Percentiles rank a stretch among this genome's conserved stretches.
phyloP scores from a whole-genome alignment of 495 filamentous ascomycete species.

The Annulohypoxylon bovei region DNA sequence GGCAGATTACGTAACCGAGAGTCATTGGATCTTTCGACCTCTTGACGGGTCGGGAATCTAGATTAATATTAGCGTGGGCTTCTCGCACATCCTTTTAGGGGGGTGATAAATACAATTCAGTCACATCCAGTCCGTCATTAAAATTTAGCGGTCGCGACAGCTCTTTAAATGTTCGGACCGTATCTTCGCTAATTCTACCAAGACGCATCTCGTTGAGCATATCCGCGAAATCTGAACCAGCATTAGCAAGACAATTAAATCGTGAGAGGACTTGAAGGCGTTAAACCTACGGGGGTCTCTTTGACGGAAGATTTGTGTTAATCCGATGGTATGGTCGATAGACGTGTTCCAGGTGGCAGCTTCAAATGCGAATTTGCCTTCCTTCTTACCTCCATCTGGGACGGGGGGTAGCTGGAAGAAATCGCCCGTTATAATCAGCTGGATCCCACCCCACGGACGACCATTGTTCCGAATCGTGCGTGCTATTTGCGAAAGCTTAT shows the following conservation, averaged over 20 bases:
- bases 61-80: constrained; percentile 39
- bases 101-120: constrained; percentile 73
- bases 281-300: constrained; percentile 76
- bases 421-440: constrained; percentile 94
- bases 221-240: constrained; percentile 73
- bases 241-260: constrained; percentile 29
- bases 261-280: neutral
- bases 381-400: constrained; percentile 69
- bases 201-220: constrained; percentile 99
- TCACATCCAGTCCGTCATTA: constrained; percentile 83
- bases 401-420: constrained; percentile 98
- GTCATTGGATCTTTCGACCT: constrained; percentile 89
- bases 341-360: constrained; percentile 90
- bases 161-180: constrained; percentile 74
- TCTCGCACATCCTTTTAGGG: neutral
- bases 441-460: constrained; percentile 93
- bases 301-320: constrained; percentile 97
- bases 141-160: constrained; percentile 76
- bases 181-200: constrained; percentile 75
- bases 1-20: constrained; percentile 74
- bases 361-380: constrained; percentile 90
- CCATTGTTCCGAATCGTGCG: constrained; percentile 83
- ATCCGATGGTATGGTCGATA: constrained; percentile 93
- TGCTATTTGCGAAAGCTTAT: constrained; percentile 94
- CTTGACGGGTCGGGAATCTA: constrained; percentile 87